These are phyloP conservation scores for Echria macrotheca DNA, from an alignment of 495 filamentous ascomycete species.

Conservation along the genomic window DNA sequence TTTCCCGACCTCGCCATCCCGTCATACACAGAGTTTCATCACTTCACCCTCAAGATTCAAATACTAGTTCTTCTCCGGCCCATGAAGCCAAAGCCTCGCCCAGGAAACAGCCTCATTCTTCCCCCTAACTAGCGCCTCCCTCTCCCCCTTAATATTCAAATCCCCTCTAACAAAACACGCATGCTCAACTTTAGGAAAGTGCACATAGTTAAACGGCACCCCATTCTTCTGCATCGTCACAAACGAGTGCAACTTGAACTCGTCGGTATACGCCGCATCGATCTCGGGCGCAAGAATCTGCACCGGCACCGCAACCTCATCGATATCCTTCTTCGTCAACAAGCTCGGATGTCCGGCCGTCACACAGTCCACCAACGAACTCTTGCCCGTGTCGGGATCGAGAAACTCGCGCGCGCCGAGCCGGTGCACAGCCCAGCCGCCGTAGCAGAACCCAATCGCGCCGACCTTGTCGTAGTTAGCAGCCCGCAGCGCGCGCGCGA, in stretches of 20 bases:
- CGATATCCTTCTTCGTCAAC: conserved; percentile 46
- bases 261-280: conserved; percentile 42
- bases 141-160: conserved; percentile 35
- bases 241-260: conserved; percentile 47
- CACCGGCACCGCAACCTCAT: conserved; percentile 45
- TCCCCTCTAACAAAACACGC: conserved; percentile 44
- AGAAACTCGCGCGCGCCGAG: conserved; percentile 31
- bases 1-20: too few relatives aligned
- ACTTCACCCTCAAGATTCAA: too few relatives aligned
- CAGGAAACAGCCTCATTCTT: conserved; percentile 43
- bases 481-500: conserved; percentile 41
- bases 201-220: conserved; percentile 51
- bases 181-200: conserved; percentile 52
- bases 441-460: conserved; percentile 58
- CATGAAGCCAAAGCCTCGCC: conserved; percentile 12
- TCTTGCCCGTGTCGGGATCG: conserved; percentile 17
- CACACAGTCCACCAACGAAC: conserved; percentile 54
- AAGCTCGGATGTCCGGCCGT: conserved; percentile 50
- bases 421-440: conserved; percentile 52
- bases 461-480: conserved; percentile 39
- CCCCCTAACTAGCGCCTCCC: conserved; percentile 40
- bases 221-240: conserved; percentile 35
- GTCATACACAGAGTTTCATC: too few relatives aligned
- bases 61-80: too few relatives aligned
- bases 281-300: conserved; percentile 56